Evolutionary conservation across 352 stramenopile genomes (phyloP).

Genomic region (Phytopythium montanum): DNA sequence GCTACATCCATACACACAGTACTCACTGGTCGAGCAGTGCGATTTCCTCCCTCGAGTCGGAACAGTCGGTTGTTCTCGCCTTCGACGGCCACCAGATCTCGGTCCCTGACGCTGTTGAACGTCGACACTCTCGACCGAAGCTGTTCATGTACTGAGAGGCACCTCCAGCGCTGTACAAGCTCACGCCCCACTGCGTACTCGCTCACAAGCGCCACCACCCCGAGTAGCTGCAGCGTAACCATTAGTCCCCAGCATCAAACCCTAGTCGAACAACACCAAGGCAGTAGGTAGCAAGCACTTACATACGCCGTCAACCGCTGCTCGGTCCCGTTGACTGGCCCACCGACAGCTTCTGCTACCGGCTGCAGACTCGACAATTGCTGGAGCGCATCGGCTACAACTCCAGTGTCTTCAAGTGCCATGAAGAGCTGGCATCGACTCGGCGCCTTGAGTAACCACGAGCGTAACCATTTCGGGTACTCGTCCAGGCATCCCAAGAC

Average conservation of each 20-base stretch:
- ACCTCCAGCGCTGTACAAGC: constrained; percentile 22
- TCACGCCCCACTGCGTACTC: constrained; percentile 26
- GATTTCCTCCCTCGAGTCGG: constrained; percentile 1
- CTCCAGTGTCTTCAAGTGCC: constrained; percentile 25
- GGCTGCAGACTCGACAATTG: constrained; percentile 33
- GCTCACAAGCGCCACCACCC: constrained; percentile 23
- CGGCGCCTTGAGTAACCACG: constrained; percentile 45
- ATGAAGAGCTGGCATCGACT: constrained; percentile 11
- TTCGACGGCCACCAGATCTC: constrained; percentile 12
- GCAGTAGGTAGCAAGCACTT: constrained; percentile 14
- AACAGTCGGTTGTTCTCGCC: constrained; percentile 37
- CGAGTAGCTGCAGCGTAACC: constrained; percentile 15
- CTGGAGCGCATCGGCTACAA: constrained; percentile 37
- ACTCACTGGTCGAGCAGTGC: neutral
- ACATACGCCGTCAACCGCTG: constrained; percentile 23
- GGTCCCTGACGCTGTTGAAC: constrained; percentile 11
- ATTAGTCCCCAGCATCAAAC: neutral
- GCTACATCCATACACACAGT: neutral
- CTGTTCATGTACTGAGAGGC: constrained; percentile 20
- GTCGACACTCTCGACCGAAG: constrained; percentile 14
- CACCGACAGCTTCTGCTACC: constrained; percentile 10
- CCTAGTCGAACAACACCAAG: neutral
- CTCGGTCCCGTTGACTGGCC: constrained; percentile 13
- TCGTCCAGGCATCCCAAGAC: constrained; percentile 31
- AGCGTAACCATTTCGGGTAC: constrained; percentile 35